Evolutionary conservation across 2,329 filamentous ascomycete genomes (phyloP), one percentile per base, ranked within the genome.

Genomic region (Mycosphaerella sp.): DNA sequence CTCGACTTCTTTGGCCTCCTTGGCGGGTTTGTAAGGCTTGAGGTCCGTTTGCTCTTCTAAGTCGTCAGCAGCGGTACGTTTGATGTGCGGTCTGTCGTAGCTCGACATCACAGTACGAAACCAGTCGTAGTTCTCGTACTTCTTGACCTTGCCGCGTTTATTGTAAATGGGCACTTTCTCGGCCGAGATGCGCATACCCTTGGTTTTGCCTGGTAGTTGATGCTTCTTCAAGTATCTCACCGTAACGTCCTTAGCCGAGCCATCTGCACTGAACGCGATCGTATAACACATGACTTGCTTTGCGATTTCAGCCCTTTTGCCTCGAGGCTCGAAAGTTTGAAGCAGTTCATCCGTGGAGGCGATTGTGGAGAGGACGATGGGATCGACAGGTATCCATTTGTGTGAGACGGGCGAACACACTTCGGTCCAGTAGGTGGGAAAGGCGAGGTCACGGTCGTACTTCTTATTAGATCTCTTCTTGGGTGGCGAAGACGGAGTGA

Each of bases 381-480:
- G 78, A 52, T 95, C 90, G 2, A 96, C 85, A 0, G 89, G 78
- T 7, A 93, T 77, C 50, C 86, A 89, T 43, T 81, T 87, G 48
- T 87, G 81, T 0, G 87, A 91, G 3, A 88, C 76, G 1, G 89
- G 86, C 0, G 90, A 96, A 1, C 93, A 75, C 2, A 87, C 85
- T 68, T 98, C 93, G 0, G 86, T 86, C 93, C 93, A 98, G 68
- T 97, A 97, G 44, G 87, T 85, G 1, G 93, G 90, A 58, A 85
- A 93, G 2, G 84, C 80, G 25, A 96, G 75, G 59, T 95, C 89
- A 16, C 78, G 75, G 60, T 95, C 89, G 61, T 84, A 87, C 48
- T 77, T 75, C 52, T 75, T 76, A 21, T 64, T 62, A 35, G 67
- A 50, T 34, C 58, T 70, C 58, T 71, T 77, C 44, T 67, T 70